Evolutionary conservation across 257 asterid species (phyloP).

Genomic region (Salvia rosmarinus): DNA sequence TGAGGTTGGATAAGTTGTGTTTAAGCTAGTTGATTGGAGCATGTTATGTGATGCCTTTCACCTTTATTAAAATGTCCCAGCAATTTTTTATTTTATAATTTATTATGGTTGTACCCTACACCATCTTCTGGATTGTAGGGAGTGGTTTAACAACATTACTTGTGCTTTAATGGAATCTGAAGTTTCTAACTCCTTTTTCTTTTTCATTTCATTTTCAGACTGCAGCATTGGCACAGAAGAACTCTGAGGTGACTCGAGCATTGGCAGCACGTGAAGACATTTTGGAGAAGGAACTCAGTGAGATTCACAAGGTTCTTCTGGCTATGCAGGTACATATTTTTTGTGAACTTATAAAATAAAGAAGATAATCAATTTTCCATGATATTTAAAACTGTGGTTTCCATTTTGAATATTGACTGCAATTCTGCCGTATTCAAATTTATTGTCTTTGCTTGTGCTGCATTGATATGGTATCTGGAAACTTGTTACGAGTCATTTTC

Average conservation of each 20-base stretch:
- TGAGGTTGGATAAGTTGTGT: neutral
- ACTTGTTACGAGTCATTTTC: neutral
- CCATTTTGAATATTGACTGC: neutral
- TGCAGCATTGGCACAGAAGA: constrained; percentile 78
- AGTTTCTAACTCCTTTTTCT: constrained; percentile 12
- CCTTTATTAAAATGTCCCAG: neutral
- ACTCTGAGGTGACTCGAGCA: constrained; percentile 81
- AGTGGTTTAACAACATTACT: neutral
- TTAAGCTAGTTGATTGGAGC: neutral
- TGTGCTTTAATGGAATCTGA: constrained; percentile 19
- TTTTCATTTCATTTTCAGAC: constrained; percentile 46
- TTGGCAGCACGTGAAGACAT: constrained; percentile 74
- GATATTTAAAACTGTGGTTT: neutral
- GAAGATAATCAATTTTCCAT: neutral
- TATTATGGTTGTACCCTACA: neutral
- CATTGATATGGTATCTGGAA: neutral
- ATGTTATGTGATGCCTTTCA: neutral
- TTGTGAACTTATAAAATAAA: neutral
- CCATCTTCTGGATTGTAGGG: neutral
- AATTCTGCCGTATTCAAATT: neutral
- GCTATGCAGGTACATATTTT: constrained; percentile 79
- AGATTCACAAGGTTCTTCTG: constrained; percentile 77
- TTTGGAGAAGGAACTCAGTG: constrained; percentile 79
- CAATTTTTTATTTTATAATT: neutral
- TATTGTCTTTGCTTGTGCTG: neutral